These are phyloP conservation scores for Physcomitrium patens DNA, from an alignment of 225 moss, liverwort and hornwort species.

Conservation along the genomic window DNA sequence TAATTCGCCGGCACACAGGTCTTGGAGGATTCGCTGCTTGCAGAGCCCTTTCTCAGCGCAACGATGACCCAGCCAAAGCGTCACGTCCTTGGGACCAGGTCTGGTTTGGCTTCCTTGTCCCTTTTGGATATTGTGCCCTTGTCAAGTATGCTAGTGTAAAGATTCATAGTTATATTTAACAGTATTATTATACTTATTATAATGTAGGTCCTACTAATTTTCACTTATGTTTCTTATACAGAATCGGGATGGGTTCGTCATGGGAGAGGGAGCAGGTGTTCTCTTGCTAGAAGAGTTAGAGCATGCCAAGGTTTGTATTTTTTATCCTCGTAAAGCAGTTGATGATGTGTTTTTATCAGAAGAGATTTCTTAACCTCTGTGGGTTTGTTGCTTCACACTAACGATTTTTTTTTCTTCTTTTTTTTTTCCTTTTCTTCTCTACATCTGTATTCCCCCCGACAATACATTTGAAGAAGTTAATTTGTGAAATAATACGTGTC, in stretches of 20 bases:
- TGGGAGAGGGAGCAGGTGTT: slow-evolving; percentile 92
- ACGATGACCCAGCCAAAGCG: slow-evolving; percentile 74
- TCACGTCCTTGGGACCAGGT: slow-evolving; percentile 95
- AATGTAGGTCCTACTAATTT: slow-evolving; percentile 21
- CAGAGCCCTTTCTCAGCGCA: slow-evolving; percentile 79
- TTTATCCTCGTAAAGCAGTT: not conserved
- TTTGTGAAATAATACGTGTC: slow-evolving; percentile 13
- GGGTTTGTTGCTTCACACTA: not conserved
- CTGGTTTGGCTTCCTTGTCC: slow-evolving; percentile 21
- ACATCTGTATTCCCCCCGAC: not conserved
- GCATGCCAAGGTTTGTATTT: slow-evolving; percentile 74
- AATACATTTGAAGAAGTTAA: not conserved
- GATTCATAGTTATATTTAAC: no score
- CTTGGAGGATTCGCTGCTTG: slow-evolving; percentile 92
- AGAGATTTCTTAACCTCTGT: not conserved
- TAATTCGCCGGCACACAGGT: slow-evolving; percentile 40
- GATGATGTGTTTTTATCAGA: not conserved
- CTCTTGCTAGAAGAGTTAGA: slow-evolving; percentile 85
- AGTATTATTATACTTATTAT: not conserved
- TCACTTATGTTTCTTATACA: slow-evolving; percentile 31
- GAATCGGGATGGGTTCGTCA: slow-evolving; percentile 89
- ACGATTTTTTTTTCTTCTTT: not conserved
- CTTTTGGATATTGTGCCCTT: slow-evolving; percentile 4
- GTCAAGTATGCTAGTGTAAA: not conserved
- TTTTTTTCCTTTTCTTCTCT: not conserved